phyloP scores from a whole-genome alignment of 441 rosid genomes.

The Arabidopsis lyrata region DNA sequence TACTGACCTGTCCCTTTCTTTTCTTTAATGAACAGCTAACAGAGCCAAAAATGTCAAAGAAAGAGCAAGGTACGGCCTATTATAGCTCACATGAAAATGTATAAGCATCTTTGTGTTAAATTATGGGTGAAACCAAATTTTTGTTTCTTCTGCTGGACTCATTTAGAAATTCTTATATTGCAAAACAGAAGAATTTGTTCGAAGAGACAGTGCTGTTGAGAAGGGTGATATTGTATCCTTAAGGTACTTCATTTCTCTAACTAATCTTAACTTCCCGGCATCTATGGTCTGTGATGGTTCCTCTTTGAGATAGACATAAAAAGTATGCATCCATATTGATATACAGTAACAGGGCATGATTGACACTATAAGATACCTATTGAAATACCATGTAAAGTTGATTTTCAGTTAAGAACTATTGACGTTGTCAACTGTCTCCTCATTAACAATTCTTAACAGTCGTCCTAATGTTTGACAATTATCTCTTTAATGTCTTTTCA shows the following conservation, averaged over 20 bases:
- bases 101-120: not conserved
- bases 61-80: conserved; percentile 78
- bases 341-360: conserved; percentile 3
- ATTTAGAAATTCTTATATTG: conserved; percentile 21
- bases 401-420: not conserved
- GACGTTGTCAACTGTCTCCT: not conserved
- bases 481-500: conserved; percentile 6
- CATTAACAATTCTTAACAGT: not conserved
- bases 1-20: conserved; percentile 33
- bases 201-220: conserved; percentile 74
- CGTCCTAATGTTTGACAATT: not conserved
- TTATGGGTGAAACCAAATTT: not conserved
- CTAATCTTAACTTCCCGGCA: not conserved
- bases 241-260: conserved; percentile 55
- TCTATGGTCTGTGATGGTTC: conserved; percentile 14
- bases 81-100: conserved; percentile 19
- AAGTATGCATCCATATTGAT: not conserved
- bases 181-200: conserved; percentile 69
- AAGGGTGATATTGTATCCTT: conserved; percentile 58
- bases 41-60: conserved; percentile 73
- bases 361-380: not conserved
- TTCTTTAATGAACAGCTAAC: conserved; percentile 60
- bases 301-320: conserved; percentile 5
- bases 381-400: conserved; percentile 4
- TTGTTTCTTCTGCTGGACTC: conserved; percentile 8